phyloP scores from a whole-genome alignment of 208 protist species.

The Trypanosoma conorhini region DNA sequence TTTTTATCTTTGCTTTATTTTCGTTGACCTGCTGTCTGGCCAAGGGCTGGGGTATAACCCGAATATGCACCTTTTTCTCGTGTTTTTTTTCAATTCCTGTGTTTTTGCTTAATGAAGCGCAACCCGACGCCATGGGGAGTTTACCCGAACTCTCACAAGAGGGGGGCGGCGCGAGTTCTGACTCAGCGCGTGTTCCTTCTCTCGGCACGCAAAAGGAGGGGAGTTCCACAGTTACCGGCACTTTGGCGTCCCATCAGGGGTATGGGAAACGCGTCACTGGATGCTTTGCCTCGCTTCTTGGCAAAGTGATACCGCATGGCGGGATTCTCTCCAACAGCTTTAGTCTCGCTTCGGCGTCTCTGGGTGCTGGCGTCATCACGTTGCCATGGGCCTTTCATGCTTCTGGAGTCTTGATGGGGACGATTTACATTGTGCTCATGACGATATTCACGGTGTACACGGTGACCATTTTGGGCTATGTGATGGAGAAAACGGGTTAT shows the following conservation, averaged over 20 bases:
- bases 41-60: neutral
- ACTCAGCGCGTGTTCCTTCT: neutral
- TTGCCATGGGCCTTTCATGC: slow-evolving; percentile 39
- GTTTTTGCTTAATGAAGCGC: neutral
- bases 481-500: slow-evolving; percentile 34
- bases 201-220: neutral
- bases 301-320: slow-evolving; percentile 30
- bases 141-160: neutral
- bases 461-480: slow-evolving; percentile 30
- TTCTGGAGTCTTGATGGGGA: slow-evolving; percentile 29
- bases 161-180: neutral
- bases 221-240: neutral
- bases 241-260: neutral
- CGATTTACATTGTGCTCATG: slow-evolving; percentile 26
- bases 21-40: neutral
- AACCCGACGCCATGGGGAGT: neutral
- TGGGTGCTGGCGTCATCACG: slow-evolving; percentile 36
- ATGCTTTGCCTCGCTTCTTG: neutral
- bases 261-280: neutral
- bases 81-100: neutral
- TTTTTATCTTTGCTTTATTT: neutral
- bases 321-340: slow-evolving; percentile 27
- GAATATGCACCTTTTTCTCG: neutral
- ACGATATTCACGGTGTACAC: slow-evolving; percentile 40
- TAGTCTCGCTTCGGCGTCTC: slow-evolving; percentile 29